Base-by-base conservation (phyloP, 2,329 filamentous ascomycete species). In the Rutstroemia sp. region DNA sequence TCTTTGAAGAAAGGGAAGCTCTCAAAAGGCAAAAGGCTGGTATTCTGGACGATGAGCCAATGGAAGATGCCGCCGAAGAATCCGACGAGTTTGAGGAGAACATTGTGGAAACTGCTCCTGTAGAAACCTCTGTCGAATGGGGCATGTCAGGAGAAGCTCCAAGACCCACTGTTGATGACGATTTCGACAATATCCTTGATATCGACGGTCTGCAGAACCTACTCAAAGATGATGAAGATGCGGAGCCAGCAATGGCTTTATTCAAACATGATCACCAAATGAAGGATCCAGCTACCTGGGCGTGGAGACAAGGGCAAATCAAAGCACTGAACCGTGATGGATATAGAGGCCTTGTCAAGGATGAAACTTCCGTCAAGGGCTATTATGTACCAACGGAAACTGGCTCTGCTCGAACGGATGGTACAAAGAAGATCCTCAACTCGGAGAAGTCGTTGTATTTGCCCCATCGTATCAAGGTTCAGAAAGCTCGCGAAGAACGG, bases 361-460 rank as follows among this genome's bases (percentile, higher is more conserved):
- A 58, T 25, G 66, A 76, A 1, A 71, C 77, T 16, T 67, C 68
- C 17, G 84, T 86, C 46, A 77, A 78, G 34, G 83, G 82, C 19
- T 86, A 86, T 66, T 97, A 96, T 68, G 89, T 96, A 42, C 84
- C 89, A 0, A 99, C 96, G 63, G 60, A 79, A 0, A 90, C 90
- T 9, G 94, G 94, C 36, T 88, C 84, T 64, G 94, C 94, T 56
- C 83, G 94, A 56, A 96, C 94, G 0, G 92, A 99, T 73, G 92
- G 91, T 27, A 85, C 91, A 66, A 92, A 95, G 76, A 95, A 92
- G 76, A 97, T 99, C 56, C 80, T 95, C 60, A 95, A 99, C 70
- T 89, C 90, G 0, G 94, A 99, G 71, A 99, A 99, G 76, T 96
- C 92, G 27, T 96, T 96, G 69, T 99, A 99, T 69, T 80, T 99